Conservation (phyloP, 1,284 basidiomycete genomes). For the Ceratobasidium sp. region DNA sequence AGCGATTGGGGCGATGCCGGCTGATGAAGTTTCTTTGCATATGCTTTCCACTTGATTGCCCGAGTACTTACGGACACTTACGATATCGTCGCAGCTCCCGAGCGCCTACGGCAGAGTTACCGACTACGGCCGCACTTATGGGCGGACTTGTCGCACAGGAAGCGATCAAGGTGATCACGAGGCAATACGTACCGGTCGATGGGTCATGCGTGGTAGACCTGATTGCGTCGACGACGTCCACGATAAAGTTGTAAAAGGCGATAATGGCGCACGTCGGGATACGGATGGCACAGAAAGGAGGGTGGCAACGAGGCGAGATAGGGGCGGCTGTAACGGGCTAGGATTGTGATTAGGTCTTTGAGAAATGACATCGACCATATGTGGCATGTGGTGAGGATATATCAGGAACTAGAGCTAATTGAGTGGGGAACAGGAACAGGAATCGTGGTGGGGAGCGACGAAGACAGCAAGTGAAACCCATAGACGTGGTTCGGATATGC, state of each 20-base stretch:
- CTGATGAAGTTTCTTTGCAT: neutral
- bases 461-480: slow-evolving; percentile 30
- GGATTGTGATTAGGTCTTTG: slow-evolving; percentile 32
- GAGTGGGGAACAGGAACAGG: slow-evolving; percentile 36
- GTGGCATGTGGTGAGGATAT: slow-evolving; percentile 23
- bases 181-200: slow-evolving; percentile 93
- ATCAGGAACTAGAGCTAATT: slow-evolving; percentile 28
- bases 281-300: slow-evolving; percentile 2
- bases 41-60: slow-evolving; percentile 39
- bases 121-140: slow-evolving; percentile 92
- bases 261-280: slow-evolving; percentile 25
- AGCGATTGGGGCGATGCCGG: neutral
- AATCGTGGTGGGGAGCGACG: slow-evolving; percentile 1
- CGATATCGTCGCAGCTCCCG: slow-evolving; percentile 69
- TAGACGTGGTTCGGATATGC: slow-evolving; percentile 7
- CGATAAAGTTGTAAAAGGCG: slow-evolving; percentile 57
- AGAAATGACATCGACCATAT: slow-evolving; percentile 26
- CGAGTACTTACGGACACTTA: slow-evolving; percentile 29
- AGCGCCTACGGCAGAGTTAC: slow-evolving; percentile 87
- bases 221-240: slow-evolving; percentile 82
- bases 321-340: slow-evolving; percentile 22
- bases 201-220: slow-evolving; percentile 91
- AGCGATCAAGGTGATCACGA: slow-evolving; percentile 96
- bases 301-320: slow-evolving; percentile 36
- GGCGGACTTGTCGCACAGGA: slow-evolving; percentile 98